A percentile compares a stretch with the other conserved stretches of the same genome.
Conservation (phyloP, 2,329 filamentous ascomycete species). For the Stemphylium vesicarium region DNA sequence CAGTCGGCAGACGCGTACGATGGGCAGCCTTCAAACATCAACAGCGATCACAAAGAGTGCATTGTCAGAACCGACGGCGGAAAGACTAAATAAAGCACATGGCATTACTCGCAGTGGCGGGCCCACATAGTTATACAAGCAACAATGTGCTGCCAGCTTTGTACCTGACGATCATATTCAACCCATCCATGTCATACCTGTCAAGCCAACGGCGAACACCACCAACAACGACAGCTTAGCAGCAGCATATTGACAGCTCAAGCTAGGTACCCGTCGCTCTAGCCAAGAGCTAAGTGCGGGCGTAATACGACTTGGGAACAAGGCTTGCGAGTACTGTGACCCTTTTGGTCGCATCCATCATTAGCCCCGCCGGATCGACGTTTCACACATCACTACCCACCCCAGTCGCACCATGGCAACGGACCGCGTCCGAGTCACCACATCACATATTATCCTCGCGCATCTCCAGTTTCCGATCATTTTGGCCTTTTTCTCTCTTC, state of each 20-base stretch:
- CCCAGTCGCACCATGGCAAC: constrained; percentile 23
- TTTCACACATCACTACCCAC: constrained; percentile 34
- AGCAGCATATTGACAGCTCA: constrained; percentile 10
- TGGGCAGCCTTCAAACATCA: neutral
- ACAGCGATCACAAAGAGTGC: neutral
- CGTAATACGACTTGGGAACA: constrained; percentile 21
- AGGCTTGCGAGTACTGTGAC: constrained; percentile 31
- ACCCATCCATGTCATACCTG: constrained; percentile 20
- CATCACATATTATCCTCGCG: constrained; percentile 31
- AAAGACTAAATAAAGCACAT: neutral
- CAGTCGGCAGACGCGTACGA: neutral
- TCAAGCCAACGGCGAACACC: constrained; percentile 10
- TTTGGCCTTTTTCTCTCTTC: constrained; percentile 15
- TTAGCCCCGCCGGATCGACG: constrained; percentile 29
- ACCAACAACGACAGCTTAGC: constrained; percentile 21
- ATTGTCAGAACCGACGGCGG: neutral
- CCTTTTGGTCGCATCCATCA: constrained; percentile 39
- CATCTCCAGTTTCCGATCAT: constrained; percentile 13
- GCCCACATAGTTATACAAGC: no score
- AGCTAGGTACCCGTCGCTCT: constrained; percentile 15
- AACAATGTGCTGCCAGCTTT: neutral
- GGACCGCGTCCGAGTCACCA: constrained; percentile 16
- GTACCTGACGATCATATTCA: constrained; percentile 31
- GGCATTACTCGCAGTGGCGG: neutral
- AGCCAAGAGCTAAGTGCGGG: constrained; percentile 14